Evolutionary conservation across 768 basidiomycete genomes (phyloP), one percentile per base, ranked within the genome.

Genomic region (Tylopilus rubrobrunneus): DNA sequence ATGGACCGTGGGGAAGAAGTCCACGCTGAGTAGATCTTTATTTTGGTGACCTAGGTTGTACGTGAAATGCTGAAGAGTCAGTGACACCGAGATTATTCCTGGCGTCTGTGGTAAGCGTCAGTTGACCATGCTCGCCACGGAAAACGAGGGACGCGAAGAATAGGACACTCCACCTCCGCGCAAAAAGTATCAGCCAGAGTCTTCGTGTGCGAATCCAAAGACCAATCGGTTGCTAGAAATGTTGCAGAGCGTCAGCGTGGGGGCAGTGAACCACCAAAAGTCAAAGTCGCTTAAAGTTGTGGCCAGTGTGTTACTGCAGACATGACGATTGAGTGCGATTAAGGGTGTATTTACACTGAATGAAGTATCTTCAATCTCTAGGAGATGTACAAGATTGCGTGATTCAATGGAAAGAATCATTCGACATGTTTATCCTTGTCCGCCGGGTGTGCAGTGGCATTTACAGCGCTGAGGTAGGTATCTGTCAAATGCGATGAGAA

Each of bases 381-480:
- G 31, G n/a, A 45, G 40, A 62, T 67, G 25, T 53, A 56, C 42
- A 49, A 10, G 40, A 12, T 41, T 42, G 33, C 2, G 21, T 0
- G 14, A 11, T 17, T 36, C 14, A 21, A 34, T 21, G 2, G 17
- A 45, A 17, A 34, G 3, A 21, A 45, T 67, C 43, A 66, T 10
- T 28, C 29, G 1, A 23, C 4, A 12, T 33, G 44, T 23, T 45
- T 41, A 21, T 45, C 47, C 37, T 56, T 53, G 29, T 48, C 37
- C 31, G 42, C 45, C 27, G 51, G 48, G 5, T 37, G 53, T 17
- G 53, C 51, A 23, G 41, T 59, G 15, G 81, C 76, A 48, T 85
- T 85, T 37, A 76, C 75, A 8, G 76, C 76, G 50, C 83, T 85
- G n/a, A 85, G 71, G 60, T 85, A 85, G 3, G 83, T 81, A 62